Evolutionary conservation across 129 eudicot genomes (phyloP).

Genomic region (Chrysanthemum makinoi): DNA sequence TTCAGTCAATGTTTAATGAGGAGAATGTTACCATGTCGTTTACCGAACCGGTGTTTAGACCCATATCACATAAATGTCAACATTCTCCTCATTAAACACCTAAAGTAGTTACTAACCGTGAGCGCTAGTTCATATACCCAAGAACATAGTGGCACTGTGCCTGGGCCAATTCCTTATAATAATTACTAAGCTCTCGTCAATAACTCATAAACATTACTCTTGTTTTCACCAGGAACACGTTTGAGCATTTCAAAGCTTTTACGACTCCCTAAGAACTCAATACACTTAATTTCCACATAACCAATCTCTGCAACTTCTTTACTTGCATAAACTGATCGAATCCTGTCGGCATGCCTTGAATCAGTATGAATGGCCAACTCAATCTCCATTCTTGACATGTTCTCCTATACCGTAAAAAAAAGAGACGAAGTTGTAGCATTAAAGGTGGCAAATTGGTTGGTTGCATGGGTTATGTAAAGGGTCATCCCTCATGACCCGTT

Average conservation of each 20-base stretch:
- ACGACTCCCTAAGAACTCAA: conserved; percentile 89
- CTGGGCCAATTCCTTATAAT: conserved; percentile 71
- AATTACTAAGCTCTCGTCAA: conserved; percentile 47
- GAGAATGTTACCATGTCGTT: too few species aligned
- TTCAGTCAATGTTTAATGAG: neutral
- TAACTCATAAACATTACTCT: conserved; percentile 78
- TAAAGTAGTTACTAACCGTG: neutral
- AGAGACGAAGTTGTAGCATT: too few species aligned
- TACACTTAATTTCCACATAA: conserved; percentile 49
- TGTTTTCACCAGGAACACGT: conserved; percentile 79
- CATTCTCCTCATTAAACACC: neutral
- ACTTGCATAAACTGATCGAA: conserved; percentile 70
- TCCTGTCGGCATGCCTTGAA: conserved; percentile 82
- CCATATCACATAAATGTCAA: neutral
- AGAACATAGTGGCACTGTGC: conserved; percentile 26
- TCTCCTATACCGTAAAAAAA: conserved; percentile 45
- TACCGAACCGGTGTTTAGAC: neutral
- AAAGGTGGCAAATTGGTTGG: neutral
- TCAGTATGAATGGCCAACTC: conserved; percentile 86
- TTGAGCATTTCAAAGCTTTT: conserved; percentile 93
- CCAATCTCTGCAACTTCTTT: conserved; percentile 55
- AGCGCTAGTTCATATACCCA: too few species aligned
- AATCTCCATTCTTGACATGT: conserved; percentile 65
- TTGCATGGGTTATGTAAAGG: too few species aligned
- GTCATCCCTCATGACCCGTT: too few species aligned